Evolutionary conservation across 1,284 basidiomycete genomes (phyloP), one percentile per base, ranked within the genome.

Genomic region (Sporisorium exsertum): DNA sequence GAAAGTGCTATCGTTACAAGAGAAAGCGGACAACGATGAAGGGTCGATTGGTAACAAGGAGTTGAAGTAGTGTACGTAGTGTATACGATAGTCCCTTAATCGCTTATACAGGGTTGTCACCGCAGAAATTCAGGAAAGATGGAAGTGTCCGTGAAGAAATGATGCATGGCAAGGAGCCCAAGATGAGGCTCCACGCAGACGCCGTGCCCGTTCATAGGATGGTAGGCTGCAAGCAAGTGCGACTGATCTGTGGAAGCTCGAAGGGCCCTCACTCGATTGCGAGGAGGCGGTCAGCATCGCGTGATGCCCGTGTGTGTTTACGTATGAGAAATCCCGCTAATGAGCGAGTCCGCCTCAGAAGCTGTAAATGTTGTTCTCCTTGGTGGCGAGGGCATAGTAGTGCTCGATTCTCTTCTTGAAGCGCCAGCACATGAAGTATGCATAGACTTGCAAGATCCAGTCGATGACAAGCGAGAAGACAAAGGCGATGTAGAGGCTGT

Each of bases 391-490:
- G n/a, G 64, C 52, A 29, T 80, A 76, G 72, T 81, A 81, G 68
- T 83, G 81, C 68, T 81, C 78, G 68, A 81, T 81, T 40, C 81
- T 66, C 63, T 76, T 77, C 77, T 78, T 81, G 81, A 81, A 83
- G 29, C 81, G 66, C 81, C 81, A 83, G 64, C 65, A 67, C 67
- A 83, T 70, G 58, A 83, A 83, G 66, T 81, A 83, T 29, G 78
- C 81, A 37, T 81, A 83, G n/a, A 92, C 91, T 89, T 92, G 91
- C 86, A 89, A 91, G 57, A 86, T 89, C 61, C 92, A 87, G 86
- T 93, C 92, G 65, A 90, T 88, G 42, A 92, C 85, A 73, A 92
- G 87, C 55, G 87, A 87, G 61, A 91, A 85, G 83, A 92, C 91
- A 86, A 92, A 92, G 27, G 90, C 90, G 37, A 88, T 88, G 86